Conservation (phyloP, 2,329 filamentous ascomycete genomes). For the Fusarium mexicanum region DNA sequence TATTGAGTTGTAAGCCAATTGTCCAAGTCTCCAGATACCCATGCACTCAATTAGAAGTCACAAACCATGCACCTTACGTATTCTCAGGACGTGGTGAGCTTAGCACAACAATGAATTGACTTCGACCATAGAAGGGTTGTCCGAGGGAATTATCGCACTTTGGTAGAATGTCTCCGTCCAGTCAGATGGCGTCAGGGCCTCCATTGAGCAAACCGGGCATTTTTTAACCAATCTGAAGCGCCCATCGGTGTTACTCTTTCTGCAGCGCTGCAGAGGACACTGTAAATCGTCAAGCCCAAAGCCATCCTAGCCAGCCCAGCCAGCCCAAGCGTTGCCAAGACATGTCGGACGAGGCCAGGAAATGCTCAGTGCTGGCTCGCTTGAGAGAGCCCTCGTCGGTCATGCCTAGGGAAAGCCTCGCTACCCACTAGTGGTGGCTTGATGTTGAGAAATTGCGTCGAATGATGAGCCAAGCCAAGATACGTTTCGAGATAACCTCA, state of each 20-base stretch:
- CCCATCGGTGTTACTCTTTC: slow-evolving; percentile 20
- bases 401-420: slow-evolving; percentile 2
- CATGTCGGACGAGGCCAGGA: slow-evolving; percentile 28
- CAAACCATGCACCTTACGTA: background rate
- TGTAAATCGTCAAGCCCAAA: slow-evolving; percentile 27
- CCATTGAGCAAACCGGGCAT: slow-evolving; percentile 23
- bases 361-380: slow-evolving; percentile 32
- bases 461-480: slow-evolving; percentile 28
- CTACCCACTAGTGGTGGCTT: slow-evolving; percentile 15
- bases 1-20: background rate
- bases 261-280: slow-evolving; percentile 19
- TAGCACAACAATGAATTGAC: slow-evolving; percentile 8
- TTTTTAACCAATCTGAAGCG: slow-evolving; percentile 34
- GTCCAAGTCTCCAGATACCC: background rate
- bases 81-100: background rate
- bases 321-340: slow-evolving; percentile 39
- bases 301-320: slow-evolving; percentile 16
- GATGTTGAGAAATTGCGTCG: slow-evolving; percentile 31
- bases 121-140: slow-evolving; percentile 3
- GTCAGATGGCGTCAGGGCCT: slow-evolving; percentile 12
- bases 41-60: background rate
- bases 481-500: slow-evolving; percentile 31
- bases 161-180: background rate
- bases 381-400: slow-evolving; percentile 13
- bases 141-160: slow-evolving; percentile 15